Evolutionary conservation across 106 monocot genomes (phyloP).

Genomic region (Dioscorea dumetorum): DNA sequence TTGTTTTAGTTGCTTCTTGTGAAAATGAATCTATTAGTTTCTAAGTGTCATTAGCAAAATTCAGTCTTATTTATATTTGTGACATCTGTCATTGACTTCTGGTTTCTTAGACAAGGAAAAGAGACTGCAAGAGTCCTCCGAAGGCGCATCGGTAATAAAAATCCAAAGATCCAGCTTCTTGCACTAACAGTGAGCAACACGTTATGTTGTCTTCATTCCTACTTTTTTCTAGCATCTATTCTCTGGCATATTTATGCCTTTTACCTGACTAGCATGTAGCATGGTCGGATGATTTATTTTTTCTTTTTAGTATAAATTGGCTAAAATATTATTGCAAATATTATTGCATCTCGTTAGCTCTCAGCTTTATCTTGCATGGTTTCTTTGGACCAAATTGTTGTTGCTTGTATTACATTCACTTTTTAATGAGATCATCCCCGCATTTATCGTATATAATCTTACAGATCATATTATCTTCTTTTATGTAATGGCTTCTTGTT

Average conservation of each 20-base stretch:
- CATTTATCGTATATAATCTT: no score
- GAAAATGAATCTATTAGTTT: no score
- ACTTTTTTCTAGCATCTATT: neutral
- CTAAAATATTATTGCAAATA: neutral
- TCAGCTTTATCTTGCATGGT: neutral
- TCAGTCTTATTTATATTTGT: no score
- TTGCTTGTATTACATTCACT: no score
- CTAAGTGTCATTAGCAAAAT: no score
- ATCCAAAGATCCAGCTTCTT: constrained; percentile 30
- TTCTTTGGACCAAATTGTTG: no score
- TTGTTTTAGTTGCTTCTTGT: no score
- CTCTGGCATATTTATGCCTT: neutral
- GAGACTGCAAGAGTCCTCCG: constrained; percentile 18
- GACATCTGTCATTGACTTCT: neutral
- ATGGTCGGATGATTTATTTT: neutral
- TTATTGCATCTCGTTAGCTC: neutral
- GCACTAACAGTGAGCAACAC: constrained; percentile 21
- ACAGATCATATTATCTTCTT: no score
- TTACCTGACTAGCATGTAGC: no score
- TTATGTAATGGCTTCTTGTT: no score
- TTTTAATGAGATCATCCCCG: no score
- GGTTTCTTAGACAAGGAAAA: constrained; percentile 24
- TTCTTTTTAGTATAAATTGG: neutral
- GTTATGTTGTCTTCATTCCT: neutral
- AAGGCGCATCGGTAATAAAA: constrained; percentile 24